phyloP scores from a whole-genome alignment of 192 early-diverging fungal species.

The Piromyces finnis region DNA sequence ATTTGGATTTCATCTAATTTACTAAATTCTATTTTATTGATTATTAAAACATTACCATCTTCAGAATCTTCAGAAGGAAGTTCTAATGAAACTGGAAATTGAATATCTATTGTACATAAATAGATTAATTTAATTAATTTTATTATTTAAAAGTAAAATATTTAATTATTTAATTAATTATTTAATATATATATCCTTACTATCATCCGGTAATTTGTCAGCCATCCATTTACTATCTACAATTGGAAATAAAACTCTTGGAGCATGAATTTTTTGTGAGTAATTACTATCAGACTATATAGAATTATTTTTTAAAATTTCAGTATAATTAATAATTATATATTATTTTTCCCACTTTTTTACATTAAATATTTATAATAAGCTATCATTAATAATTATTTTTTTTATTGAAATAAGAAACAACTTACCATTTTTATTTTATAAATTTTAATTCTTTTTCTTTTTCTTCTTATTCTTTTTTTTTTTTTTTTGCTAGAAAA shows the following conservation, averaged over 20 bases:
- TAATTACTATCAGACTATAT: neutral
- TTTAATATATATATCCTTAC: neutral
- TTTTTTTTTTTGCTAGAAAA: too few species aligned
- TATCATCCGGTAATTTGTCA: neutral
- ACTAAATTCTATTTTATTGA: neutral
- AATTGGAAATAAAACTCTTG: neutral
- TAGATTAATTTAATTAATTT: neutral
- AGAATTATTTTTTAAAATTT: neutral
- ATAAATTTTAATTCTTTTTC: too few species aligned
- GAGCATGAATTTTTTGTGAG: neutral
- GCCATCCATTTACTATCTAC: neutral
- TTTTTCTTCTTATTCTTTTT: too few species aligned
- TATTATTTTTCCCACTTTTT: too few species aligned
- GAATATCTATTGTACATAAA: neutral
- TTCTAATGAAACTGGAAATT: neutral
- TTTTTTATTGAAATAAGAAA: too few species aligned
- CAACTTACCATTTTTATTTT: too few species aligned
- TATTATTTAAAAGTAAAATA: neutral
- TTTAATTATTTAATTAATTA: neutral
- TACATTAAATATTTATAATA: too few species aligned
- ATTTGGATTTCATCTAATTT: neutral
- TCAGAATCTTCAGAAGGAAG: neutral
- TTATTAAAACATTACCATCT: neutral
- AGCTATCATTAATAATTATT: too few species aligned
- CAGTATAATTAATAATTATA: too few species aligned